Evolutionary conservation across 73 alveolate species (phyloP).

Genomic region (Paramecium biaurelia): DNA sequence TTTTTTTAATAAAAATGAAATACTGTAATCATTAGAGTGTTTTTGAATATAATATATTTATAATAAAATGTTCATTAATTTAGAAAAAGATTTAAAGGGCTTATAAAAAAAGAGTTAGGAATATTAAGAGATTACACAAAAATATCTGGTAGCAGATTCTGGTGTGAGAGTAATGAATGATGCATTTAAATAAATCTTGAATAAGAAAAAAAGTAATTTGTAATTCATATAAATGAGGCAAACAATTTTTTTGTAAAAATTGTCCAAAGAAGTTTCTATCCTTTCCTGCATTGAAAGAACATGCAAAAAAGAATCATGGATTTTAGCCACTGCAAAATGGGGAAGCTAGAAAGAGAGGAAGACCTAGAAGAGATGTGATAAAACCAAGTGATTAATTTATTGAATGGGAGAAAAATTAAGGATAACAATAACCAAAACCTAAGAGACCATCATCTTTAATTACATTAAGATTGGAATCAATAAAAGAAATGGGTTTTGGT

Average conservation of each 20-base stretch:
- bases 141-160: not conserved
- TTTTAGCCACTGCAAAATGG: not conserved
- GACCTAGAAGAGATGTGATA: constrained; percentile 42
- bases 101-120: not conserved
- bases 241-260: not conserved
- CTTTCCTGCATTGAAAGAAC: constrained; percentile 45
- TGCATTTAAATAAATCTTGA: constrained; percentile 14
- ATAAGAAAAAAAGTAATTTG: constrained; percentile 3
- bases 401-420: constrained; percentile 14
- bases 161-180: constrained; percentile 51
- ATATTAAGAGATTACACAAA: not conserved
- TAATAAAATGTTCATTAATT: constrained; percentile 34
- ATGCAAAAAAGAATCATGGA: constrained; percentile 37
- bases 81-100: constrained; percentile 4
- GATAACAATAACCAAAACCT: not conserved
- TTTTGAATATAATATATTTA: not conserved
- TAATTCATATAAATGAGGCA: not conserved
- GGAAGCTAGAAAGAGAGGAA: constrained; percentile 37
- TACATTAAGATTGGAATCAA: not conserved
- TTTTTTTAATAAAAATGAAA: not conserved
- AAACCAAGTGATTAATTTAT: constrained; percentile 43
- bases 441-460: constrained; percentile 17
- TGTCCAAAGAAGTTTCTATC: constrained; percentile 37
- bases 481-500: not conserved
- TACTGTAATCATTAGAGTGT: not conserved